Percentiles rank a stretch among this genome's conserved stretches.
phyloP scores from a whole-genome alignment of 1,139 yeast genomes.

The Meyerozyma smithsonii region DNA sequence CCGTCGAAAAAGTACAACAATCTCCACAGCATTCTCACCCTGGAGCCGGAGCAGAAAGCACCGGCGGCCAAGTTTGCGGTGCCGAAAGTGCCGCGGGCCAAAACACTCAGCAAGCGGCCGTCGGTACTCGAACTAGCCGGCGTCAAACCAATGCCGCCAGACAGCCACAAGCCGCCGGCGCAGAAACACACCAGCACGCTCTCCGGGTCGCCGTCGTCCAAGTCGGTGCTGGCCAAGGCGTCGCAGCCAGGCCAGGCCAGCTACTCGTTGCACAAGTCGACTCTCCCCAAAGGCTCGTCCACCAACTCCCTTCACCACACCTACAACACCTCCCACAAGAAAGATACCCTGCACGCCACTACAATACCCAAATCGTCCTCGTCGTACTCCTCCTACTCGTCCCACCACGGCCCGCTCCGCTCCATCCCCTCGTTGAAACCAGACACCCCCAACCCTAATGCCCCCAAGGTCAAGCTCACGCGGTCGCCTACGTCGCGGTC shows the following conservation, averaged over 20 bases:
- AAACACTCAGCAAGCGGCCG: constrained; percentile 16
- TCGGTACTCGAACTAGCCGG: constrained; percentile 36
- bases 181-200: background rate
- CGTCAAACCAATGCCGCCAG: constrained; percentile 13
- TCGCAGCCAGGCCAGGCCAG: too few species aligned
- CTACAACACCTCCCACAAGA: too few species aligned
- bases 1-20: constrained; percentile 14
- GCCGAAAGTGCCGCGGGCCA: constrained; percentile 11
- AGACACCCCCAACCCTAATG: too few species aligned
- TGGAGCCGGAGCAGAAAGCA: background rate
- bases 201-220: background rate
- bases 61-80: constrained; percentile 19
- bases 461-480: constrained; percentile 5
- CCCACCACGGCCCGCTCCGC: too few species aligned
- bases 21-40: constrained; percentile 9
- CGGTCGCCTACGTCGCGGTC: constrained; percentile 8
- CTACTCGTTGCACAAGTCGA: too few species aligned
- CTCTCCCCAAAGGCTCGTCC: too few species aligned
- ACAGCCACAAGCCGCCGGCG: background rate
- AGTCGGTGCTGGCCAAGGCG: too few species aligned
- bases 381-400: too few species aligned
- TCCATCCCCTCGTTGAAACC: background rate
- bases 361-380: too few species aligned
- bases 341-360: too few species aligned
- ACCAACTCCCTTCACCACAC: too few species aligned